A percentile compares a stretch with the other conserved stretches of the same genome.
Evolutionary conservation across 208 protist genomes (phyloP).

Genomic region (Phytomonas sp.): DNA sequence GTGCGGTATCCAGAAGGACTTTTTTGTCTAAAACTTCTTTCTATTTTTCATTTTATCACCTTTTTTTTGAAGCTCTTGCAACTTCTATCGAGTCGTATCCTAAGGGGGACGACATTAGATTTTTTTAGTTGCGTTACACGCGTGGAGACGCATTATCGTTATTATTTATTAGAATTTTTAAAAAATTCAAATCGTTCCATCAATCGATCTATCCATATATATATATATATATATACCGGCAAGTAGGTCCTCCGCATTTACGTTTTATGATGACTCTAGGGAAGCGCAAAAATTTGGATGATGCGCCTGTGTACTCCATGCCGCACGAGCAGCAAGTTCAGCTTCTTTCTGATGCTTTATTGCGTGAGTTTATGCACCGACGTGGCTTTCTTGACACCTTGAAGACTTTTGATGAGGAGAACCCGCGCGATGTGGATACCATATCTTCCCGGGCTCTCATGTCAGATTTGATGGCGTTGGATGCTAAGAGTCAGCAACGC

Average conservation of each 20-base stretch:
- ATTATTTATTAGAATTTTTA: slow-evolving; percentile 13
- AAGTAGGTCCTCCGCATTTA: background rate
- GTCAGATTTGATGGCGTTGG: slow-evolving; percentile 79
- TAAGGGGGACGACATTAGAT: background rate
- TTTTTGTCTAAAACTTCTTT: slow-evolving; percentile 10
- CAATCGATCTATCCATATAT: slow-evolving; percentile 9
- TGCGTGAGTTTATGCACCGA: slow-evolving; percentile 90
- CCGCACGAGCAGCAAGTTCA: slow-evolving; percentile 74
- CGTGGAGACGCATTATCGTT: background rate
- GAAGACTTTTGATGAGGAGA: slow-evolving; percentile 74
- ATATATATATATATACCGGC: slow-evolving; percentile 12
- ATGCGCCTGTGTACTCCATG: slow-evolving; percentile 58
- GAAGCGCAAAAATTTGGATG: slow-evolving; percentile 36
- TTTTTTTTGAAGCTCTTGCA: background rate
- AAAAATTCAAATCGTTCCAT: background rate
- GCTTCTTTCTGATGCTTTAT: slow-evolving; percentile 74
- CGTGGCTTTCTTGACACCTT: slow-evolving; percentile 78
- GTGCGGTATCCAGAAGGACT: background rate
- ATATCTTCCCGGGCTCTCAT: slow-evolving; percentile 84
- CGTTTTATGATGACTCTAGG: slow-evolving; percentile 43
- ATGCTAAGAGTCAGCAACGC: slow-evolving; percentile 25
- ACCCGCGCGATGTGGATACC: slow-evolving; percentile 64
- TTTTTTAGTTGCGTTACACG: background rate
- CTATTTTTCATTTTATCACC: slow-evolving; percentile 8
- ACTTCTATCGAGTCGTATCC: background rate